Evolutionary conservation across 257 asterid genomes (phyloP).

Genomic region (Fraxinus anomala): DNA sequence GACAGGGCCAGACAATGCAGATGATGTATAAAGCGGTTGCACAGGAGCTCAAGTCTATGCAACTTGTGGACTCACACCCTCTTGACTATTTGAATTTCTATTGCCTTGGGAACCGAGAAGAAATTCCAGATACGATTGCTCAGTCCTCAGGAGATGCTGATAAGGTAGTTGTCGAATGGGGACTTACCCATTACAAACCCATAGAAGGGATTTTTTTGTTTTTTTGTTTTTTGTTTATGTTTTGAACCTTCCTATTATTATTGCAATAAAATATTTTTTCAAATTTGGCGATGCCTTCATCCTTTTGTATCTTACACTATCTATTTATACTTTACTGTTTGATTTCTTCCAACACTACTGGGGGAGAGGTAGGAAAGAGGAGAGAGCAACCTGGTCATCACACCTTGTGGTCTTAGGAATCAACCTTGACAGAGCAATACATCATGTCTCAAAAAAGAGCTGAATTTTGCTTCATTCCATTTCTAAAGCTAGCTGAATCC

Average conservation of each 20-base stretch:
- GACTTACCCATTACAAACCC: slow-evolving; percentile 4
- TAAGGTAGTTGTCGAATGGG: slow-evolving; percentile 51
- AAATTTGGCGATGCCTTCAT: not conserved
- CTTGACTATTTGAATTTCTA: slow-evolving; percentile 81
- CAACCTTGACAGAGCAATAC: not conserved
- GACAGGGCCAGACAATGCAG: slow-evolving; percentile 79
- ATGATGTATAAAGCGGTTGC: slow-evolving; percentile 77
- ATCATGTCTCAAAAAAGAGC: not conserved
- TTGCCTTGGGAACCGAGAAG: slow-evolving; percentile 89
- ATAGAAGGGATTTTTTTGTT: not conserved
- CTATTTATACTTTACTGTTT: not conserved
- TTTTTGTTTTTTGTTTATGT: slow-evolving; percentile 11
- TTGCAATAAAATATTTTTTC: not conserved
- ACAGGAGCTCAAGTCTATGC: slow-evolving; percentile 64
- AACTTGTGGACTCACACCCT: slow-evolving; percentile 60
- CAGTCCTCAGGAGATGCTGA: slow-evolving; percentile 50
- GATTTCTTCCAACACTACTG: not conserved
- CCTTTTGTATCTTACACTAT: not conserved
- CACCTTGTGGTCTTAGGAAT: not conserved
- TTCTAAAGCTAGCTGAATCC: not conserved
- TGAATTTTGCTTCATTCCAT: not conserved
- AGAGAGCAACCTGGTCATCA: not conserved
- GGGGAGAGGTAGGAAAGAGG: not conserved
- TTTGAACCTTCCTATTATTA: not conserved
- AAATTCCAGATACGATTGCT: slow-evolving; percentile 34